Percentiles rank a stretch among this genome's conserved stretches.
Evolutionary conservation across 2,329 filamentous ascomycete genomes (phyloP).

Genomic region (Exophiala calicioides): DNA sequence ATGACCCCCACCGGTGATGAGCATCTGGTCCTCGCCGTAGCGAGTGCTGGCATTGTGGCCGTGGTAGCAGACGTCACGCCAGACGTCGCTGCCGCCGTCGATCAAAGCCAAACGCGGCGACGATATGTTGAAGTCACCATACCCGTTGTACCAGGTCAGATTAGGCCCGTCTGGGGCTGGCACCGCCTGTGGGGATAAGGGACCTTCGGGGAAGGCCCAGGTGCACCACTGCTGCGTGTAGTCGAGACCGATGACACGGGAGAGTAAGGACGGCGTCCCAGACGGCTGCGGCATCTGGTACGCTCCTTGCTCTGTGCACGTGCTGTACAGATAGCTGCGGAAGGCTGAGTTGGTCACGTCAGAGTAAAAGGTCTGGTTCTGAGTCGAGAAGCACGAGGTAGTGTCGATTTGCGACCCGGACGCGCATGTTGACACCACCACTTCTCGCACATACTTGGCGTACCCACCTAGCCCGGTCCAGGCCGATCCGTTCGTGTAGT

Average conservation of each 20-base stretch:
- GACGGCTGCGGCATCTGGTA: conserved; percentile 51
- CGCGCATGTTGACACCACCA: conserved; percentile 47
- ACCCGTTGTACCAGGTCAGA: conserved; percentile 46
- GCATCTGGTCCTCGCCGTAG: conserved; percentile 50
- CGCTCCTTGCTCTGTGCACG: conserved; percentile 50
- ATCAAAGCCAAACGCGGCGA: conserved; percentile 54
- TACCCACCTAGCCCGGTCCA: conserved; percentile 57
- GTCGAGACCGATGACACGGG: conserved; percentile 48
- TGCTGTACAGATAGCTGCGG: conserved; percentile 54
- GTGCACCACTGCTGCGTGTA: conserved; percentile 59
- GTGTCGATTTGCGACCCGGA: conserved; percentile 39
- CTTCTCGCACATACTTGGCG: conserved; percentile 53
- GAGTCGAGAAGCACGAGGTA: conserved; percentile 49
- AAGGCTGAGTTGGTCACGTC: conserved; percentile 42
- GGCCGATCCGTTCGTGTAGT: conserved; percentile 52
- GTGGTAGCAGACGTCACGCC: conserved; percentile 56
- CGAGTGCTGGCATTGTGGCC: conserved; percentile 44
- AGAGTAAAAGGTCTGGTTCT: conserved; percentile 49
- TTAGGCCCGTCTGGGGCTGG: conserved; percentile 44
- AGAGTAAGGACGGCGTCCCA: conserved; percentile 47
- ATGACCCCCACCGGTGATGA: conserved; percentile 55
- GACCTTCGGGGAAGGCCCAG: conserved; percentile 55
- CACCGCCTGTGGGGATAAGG: conserved; percentile 31
- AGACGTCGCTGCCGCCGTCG: conserved; percentile 55
- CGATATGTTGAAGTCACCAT: conserved; percentile 50